Conservation (phyloP, 2,329 filamentous ascomycete genomes). For the Tolypocladium inflatum region DNA sequence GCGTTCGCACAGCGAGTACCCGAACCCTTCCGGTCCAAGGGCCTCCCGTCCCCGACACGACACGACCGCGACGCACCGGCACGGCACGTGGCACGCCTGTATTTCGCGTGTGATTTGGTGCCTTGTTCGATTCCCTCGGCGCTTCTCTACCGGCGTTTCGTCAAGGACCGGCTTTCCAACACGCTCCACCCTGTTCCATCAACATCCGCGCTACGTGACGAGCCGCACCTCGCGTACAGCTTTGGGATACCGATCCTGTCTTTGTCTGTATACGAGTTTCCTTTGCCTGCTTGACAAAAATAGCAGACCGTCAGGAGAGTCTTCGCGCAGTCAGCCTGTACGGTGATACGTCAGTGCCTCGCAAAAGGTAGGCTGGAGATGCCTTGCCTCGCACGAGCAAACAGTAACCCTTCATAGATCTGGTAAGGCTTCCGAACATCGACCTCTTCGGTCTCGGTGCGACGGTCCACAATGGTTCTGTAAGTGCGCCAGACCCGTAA, state of each 20-base stretch:
- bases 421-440: background rate
- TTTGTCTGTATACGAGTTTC: background rate
- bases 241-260: background rate
- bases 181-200: background rate
- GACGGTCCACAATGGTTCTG: background rate
- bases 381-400: background rate
- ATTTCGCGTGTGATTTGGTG: background rate
- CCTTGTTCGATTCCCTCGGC: background rate
- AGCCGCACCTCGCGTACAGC: background rate
- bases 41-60: background rate
- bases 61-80: background rate
- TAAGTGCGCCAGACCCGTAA: background rate
- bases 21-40: background rate
- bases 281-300: background rate
- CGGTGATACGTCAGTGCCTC: too few species aligned
- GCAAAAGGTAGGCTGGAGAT: background rate
- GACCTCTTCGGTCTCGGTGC: background rate
- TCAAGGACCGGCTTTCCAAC: background rate
- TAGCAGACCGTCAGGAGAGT: background rate
- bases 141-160: background rate
- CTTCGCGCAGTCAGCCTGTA: too few species aligned
- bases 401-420: background rate
- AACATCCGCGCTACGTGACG: background rate
- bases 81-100: background rate
- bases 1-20: constrained; percentile 1